Percentiles rank a stretch among this genome's conserved stretches.
Evolutionary conservation across 2,329 filamentous ascomycete species (phyloP).

Genomic region (Amauroascus niger): DNA sequence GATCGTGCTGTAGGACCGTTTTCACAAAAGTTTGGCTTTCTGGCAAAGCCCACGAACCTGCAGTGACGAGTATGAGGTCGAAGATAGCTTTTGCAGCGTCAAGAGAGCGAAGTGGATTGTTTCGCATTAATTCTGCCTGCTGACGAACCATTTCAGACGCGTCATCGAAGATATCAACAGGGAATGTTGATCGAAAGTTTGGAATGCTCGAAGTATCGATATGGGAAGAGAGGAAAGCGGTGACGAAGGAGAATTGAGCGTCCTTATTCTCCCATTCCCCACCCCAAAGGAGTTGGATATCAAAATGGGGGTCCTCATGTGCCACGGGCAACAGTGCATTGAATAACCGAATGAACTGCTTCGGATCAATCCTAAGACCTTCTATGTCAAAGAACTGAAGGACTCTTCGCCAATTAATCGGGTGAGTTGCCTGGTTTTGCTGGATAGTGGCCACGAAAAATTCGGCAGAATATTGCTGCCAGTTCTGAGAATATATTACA

Average conservation of each 20-base stretch:
- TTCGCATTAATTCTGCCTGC: slow-evolving; percentile 58
- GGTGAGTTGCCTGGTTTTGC: slow-evolving; percentile 46
- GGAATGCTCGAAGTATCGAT: slow-evolving; percentile 80
- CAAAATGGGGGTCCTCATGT: slow-evolving; percentile 52
- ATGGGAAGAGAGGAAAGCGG: slow-evolving; percentile 69
- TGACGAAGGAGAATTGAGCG: slow-evolving; percentile 87
- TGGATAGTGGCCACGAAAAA: slow-evolving; percentile 52
- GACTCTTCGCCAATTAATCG: slow-evolving; percentile 58
- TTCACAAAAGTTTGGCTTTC: slow-evolving; percentile 51
- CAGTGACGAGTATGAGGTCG: slow-evolving; percentile 50
- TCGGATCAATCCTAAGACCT: slow-evolving; percentile 61
- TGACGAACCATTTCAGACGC: slow-evolving; percentile 51
- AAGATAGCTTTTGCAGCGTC: slow-evolving; percentile 65
- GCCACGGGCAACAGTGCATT: slow-evolving; percentile 67
- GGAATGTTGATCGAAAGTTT: slow-evolving; percentile 67
- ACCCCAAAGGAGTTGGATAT: slow-evolving; percentile 85
- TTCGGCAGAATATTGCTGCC: slow-evolving; percentile 56
- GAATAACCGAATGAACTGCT: slow-evolving; percentile 75
- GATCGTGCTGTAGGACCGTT: slow-evolving; percentile 47
- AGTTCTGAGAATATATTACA: slow-evolving; percentile 54
- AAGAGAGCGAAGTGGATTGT: slow-evolving; percentile 78
- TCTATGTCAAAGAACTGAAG: slow-evolving; percentile 72
- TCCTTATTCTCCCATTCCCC: slow-evolving; percentile 76
- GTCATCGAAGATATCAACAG: slow-evolving; percentile 52
- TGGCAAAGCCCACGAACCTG: slow-evolving; percentile 46